A percentile compares a stretch with the other conserved stretches of the same genome.
phyloP scores from a whole-genome alignment of 2,329 filamentous ascomycete genomes.

The Dactylellina parvicollis region DNA sequence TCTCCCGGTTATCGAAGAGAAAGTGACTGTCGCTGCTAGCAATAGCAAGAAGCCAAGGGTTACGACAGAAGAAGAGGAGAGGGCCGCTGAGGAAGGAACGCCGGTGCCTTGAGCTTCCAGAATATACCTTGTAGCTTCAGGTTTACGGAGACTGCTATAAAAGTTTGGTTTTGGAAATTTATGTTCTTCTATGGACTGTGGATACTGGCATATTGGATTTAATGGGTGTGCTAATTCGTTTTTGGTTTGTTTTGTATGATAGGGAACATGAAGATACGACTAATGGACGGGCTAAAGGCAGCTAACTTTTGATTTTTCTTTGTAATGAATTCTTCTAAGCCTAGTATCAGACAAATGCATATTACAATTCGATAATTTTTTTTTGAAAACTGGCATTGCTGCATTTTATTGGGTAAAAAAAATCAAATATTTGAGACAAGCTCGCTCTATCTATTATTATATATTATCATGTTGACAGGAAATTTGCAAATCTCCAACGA shows the following conservation, averaged over 20 bases:
- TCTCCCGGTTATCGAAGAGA: slow-evolving; percentile 59
- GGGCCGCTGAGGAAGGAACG: slow-evolving; percentile 45
- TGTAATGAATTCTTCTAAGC: too few species aligned
- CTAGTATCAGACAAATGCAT: too few species aligned
- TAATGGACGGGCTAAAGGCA: slow-evolving; percentile 3
- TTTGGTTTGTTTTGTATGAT: slow-evolving; percentile 33
- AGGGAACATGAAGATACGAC: slow-evolving; percentile 21
- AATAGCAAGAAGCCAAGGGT: slow-evolving; percentile 51
- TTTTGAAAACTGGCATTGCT: too few species aligned
- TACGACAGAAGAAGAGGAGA: slow-evolving; percentile 49
- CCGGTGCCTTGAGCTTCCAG: slow-evolving; percentile 7
- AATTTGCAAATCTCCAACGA: too few species aligned
- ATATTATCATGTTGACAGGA: too few species aligned
- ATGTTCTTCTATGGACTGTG: neutral
- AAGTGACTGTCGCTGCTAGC: slow-evolving; percentile 36
- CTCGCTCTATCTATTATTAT: too few species aligned
- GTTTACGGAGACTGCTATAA: slow-evolving; percentile 1
- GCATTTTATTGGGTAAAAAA: too few species aligned
- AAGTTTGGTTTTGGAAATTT: slow-evolving; percentile 23
- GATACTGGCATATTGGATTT: slow-evolving; percentile 33
- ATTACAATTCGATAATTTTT: too few species aligned
- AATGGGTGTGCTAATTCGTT: slow-evolving; percentile 18
- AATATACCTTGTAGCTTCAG: too few species aligned
- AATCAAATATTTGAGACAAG: too few species aligned
- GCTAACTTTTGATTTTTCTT: too few species aligned